Percentiles rank a stretch among this genome's conserved stretches.
Conservation (phyloP, 2,329 filamentous ascomycete genomes). For the Cyclaneusma minus region DNA sequence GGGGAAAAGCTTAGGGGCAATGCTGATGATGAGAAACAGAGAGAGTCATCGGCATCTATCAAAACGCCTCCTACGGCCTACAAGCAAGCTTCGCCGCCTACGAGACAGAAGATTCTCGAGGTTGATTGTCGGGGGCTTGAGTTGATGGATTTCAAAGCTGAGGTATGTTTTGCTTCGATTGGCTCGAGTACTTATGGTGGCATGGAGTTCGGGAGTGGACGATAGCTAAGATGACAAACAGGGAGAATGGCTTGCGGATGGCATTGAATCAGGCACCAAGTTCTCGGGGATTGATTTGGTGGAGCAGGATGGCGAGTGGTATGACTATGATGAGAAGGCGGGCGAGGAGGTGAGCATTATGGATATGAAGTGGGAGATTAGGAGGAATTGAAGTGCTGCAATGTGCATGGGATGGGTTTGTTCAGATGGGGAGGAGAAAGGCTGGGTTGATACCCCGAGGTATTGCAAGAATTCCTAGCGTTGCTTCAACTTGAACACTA, state of each 20-base stretch:
- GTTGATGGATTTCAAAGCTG: conserved; percentile 78
- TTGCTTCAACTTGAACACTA: too few relatives aligned
- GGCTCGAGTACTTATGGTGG: conserved; percentile 3
- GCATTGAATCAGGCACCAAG: conserved; percentile 63
- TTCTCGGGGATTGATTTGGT: conserved; percentile 69
- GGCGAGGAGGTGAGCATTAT: conserved; percentile 86
- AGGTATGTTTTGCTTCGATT: conserved; percentile 37
- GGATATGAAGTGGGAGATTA: conserved; percentile 73
- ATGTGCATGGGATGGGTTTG: too few relatives aligned
- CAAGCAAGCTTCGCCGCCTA: conserved; percentile 54
- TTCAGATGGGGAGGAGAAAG: too few relatives aligned
- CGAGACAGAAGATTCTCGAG: conserved; percentile 64
- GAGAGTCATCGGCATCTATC: conserved; percentile 77
- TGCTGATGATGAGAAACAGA: conserved; percentile 26
- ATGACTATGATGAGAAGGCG: conserved; percentile 91
- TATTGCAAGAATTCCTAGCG: too few relatives aligned
- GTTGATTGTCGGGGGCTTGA: conserved; percentile 92
- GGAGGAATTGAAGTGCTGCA: conserved; percentile 12
- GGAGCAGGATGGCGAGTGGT: conserved; percentile 97
- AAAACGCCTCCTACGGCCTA: conserved; percentile 60
- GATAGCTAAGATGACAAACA: conserved; percentile 21
- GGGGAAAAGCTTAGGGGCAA: background rate
- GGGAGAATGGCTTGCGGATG: conserved; percentile 84
- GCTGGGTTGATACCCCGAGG: too few relatives aligned
- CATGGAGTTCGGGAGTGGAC: background rate